Percentiles rank a stretch among this genome's conserved stretches.
Conservation (phyloP, 164 flowering plant species). For the Annona squamosa region DNA sequence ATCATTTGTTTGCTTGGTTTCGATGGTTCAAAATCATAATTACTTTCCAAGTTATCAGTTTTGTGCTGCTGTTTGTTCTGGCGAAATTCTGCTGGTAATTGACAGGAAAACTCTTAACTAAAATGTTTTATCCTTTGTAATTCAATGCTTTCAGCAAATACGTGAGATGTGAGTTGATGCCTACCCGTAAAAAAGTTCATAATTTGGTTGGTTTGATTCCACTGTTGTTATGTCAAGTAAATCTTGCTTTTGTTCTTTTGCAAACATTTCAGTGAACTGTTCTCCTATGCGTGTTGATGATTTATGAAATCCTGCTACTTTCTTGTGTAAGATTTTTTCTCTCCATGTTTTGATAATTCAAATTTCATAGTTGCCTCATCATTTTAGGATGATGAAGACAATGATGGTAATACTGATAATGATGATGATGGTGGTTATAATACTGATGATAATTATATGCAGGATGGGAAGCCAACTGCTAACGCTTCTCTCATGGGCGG, state of each 20-base stretch:
- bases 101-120: neutral
- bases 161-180: neutral
- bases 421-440: neutral
- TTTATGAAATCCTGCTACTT: too few species aligned
- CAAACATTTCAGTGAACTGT: too few species aligned
- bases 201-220: neutral
- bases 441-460: conserved; percentile 2
- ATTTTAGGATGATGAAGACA: too few species aligned
- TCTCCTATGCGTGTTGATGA: too few species aligned
- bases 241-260: too few species aligned
- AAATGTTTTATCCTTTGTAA: too few species aligned
- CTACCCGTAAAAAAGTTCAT: neutral
- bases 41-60: neutral
- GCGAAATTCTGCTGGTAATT: neutral
- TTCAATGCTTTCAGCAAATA: too few species aligned
- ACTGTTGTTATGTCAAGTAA: neutral
- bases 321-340: too few species aligned
- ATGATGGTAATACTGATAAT: neutral
- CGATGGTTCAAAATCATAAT: neutral
- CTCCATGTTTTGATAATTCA: too few species aligned
- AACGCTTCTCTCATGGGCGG: conserved; percentile 79
- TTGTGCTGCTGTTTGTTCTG: neutral
- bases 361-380: too few species aligned
- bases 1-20: neutral
- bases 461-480: conserved; percentile 68